Conservation (phyloP, 2,329 filamentous ascomycete species). For the Neonectria neomacrospora region DNA sequence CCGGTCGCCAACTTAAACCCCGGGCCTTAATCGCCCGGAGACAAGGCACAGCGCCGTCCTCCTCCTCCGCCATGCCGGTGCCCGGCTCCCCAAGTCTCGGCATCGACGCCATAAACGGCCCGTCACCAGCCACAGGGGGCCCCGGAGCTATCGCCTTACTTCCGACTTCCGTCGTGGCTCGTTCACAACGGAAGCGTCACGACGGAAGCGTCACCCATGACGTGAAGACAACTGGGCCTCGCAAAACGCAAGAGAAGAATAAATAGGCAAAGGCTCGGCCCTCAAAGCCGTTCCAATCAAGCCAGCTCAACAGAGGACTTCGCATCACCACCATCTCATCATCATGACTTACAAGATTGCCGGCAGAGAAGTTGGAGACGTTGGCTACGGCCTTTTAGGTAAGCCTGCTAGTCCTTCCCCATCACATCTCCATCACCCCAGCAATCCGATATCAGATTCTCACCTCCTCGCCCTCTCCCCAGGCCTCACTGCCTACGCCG, state of each 20-base stretch:
- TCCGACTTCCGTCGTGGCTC: neutral
- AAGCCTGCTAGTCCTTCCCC: slow-evolving; percentile 34
- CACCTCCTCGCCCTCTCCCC: neutral
- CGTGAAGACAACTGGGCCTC: neutral
- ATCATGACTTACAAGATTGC: slow-evolving; percentile 40
- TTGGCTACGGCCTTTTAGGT: slow-evolving; percentile 44
- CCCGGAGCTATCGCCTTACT: slow-evolving; percentile 7
- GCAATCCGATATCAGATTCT: neutral
- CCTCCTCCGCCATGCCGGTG: neutral
- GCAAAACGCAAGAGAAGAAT: neutral
- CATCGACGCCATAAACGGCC: neutral
- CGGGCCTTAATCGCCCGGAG: slow-evolving; percentile 13
- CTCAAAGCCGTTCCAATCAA: neutral
- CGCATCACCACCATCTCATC: slow-evolving; percentile 1
- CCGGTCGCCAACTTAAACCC: slow-evolving; percentile 5
- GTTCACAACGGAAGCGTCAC: neutral
- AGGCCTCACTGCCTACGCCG: slow-evolving; percentile 37
- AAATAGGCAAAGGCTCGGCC: slow-evolving; percentile 6
- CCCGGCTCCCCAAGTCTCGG: slow-evolving; percentile 2
- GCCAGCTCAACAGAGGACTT: neutral
- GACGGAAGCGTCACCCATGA: neutral
- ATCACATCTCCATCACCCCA: slow-evolving; percentile 16
- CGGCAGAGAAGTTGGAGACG: slow-evolving; percentile 32
- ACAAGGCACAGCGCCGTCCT: slow-evolving; percentile 2
- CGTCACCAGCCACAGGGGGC: neutral